phyloP scores from a whole-genome alignment of 345 rosid genomes.

The Punica granatum region DNA sequence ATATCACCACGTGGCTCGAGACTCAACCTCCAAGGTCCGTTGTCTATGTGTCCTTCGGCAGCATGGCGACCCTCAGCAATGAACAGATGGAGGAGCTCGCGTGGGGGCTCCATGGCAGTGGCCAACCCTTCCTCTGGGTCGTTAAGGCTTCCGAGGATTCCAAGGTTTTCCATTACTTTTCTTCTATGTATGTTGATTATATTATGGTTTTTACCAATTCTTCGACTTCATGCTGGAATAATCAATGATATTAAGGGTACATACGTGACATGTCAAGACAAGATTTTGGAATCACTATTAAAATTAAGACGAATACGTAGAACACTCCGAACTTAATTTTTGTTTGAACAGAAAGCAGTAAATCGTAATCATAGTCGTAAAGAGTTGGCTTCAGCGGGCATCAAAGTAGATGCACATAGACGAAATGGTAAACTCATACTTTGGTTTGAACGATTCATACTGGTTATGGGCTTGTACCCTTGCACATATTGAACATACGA shows the following conservation, averaged over 20 bases:
- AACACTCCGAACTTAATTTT: no score
- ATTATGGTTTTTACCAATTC: no score
- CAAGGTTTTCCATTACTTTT: constrained; percentile 19
- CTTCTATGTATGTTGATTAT: not conserved
- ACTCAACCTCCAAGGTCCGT: constrained; percentile 40
- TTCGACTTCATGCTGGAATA: not conserved
- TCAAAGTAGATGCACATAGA: no score
- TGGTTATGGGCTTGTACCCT: no score
- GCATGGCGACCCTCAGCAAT: constrained; percentile 34
- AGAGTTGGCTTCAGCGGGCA: no score
- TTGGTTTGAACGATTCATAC: no score
- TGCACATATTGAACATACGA: no score
- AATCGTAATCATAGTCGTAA: no score
- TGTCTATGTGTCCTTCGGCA: constrained; percentile 65
- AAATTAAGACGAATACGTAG: no score
- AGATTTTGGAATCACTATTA: no score
- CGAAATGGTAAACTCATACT: no score
- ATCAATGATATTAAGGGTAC: not conserved
- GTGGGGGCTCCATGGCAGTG: constrained; percentile 21
- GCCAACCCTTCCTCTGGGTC: constrained; percentile 45
- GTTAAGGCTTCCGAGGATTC: constrained; percentile 35
- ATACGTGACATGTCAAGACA: not conserved
- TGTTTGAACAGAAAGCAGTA: no score
- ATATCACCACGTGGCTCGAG: constrained; percentile 35
- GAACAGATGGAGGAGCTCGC: constrained; percentile 53